Evolutionary conservation across 129 eudicot species (phyloP), one percentile per base, ranked within the genome.

Genomic region (Flaveria trinervia): DNA sequence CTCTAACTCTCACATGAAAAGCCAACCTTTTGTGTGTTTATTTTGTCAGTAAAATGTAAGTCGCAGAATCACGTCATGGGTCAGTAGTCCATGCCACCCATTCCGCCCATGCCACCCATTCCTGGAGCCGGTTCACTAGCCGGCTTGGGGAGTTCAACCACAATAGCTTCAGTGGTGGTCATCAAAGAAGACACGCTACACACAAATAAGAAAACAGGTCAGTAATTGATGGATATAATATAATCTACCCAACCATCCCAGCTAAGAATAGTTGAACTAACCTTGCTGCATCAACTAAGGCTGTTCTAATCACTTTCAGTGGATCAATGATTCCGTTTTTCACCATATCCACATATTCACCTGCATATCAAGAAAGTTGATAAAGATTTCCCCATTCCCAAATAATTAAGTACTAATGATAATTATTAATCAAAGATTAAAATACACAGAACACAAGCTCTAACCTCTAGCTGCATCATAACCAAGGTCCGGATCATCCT

Each of bases 221-320:
- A 33, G 46, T 11, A 12, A 44, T 1, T 41, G 44, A 36, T 36
- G 8, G 18, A 76, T 39, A 36, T 36, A 33, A 64, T 36, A 65
- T 2, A n/a, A 25, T 23, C 51, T 43, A 15, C 8, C 16, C 30
- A 70, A 0, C 43, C 49, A 44, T 7, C 49, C 33, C 36, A 43
- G 26, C 61, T 11, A 46, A 14, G 17, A 7, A 16, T 51, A 64
- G 9, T 13, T 57, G 18, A 17, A 23, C 84, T 84, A 75, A 87
- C 97, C 97, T 92, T 52, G 97, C 97, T 45, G 97, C 97, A 86
- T 92, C 96, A 17, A 82, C 88, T 68, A 92, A 83, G 12, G 97
- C 97, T 25, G 97, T 89, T 80, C 97, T 84, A 11, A 89, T 92
- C 43, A 92, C 97, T 52, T 92, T 92, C 86, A 89, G 75, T 7